Evolutionary conservation across 495 filamentous ascomycete species (phyloP).

Genomic region (Penicillium egyptiacum): DNA sequence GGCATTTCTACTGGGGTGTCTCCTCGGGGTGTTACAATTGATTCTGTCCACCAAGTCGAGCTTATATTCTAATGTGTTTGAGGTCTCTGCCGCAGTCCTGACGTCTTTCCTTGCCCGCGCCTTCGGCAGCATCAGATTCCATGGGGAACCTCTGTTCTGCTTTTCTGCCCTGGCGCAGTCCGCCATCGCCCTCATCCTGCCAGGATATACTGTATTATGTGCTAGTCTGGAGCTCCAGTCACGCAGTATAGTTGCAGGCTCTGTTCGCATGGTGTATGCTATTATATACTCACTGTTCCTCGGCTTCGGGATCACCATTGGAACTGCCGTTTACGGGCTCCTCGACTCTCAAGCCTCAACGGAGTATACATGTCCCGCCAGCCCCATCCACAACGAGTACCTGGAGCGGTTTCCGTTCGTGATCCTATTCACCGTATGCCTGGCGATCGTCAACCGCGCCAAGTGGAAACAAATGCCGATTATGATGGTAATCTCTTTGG

Average conservation of each 20-base stretch:
- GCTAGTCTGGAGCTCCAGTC: conserved; percentile 87
- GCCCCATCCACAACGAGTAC: conserved; percentile 52
- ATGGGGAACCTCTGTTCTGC: conserved; percentile 69
- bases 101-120: conserved; percentile 88
- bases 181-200: conserved; percentile 87
- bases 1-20: conserved; percentile 78
- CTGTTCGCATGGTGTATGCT: conserved; percentile 92
- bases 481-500: conserved; percentile 80
- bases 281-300: conserved; percentile 95
- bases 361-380: conserved; percentile 62
- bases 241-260: conserved; percentile 80
- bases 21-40: conserved; percentile 80
- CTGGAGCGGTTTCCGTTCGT: conserved; percentile 69
- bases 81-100: conserved; percentile 80
- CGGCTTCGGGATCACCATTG: conserved; percentile 95
- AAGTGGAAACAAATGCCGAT: conserved; percentile 87
- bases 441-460: conserved; percentile 84
- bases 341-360: conserved; percentile 74
- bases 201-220: conserved; percentile 82
- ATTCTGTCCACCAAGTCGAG: conserved; percentile 76
- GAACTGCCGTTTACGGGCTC: conserved; percentile 84
- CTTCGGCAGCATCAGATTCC: conserved; percentile 73
- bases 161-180: conserved; percentile 92
- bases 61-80: conserved; percentile 81
- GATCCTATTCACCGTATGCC: conserved; percentile 73